Base-by-base conservation (phyloP, 2,329 filamentous ascomycete species). In the Verticillium klebahnii region DNA sequence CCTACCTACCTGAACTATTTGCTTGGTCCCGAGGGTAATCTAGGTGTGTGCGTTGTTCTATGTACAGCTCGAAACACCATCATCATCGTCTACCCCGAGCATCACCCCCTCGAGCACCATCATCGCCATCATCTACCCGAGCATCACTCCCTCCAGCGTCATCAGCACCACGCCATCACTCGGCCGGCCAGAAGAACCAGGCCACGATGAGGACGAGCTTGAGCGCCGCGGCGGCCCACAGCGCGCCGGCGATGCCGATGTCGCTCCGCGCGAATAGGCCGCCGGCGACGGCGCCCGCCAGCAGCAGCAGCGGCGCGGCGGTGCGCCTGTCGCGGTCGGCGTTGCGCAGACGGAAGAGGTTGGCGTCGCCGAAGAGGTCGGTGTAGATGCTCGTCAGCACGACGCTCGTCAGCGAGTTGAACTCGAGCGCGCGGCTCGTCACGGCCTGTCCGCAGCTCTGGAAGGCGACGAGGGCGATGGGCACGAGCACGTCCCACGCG, bases 361-460 rank as follows among this genome's bases (percentile, higher is more conserved):
- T 73, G 36, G 77, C 74, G 61, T 92, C 89, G 1, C 87, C 89
- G 67, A 92, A 92, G 23, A 94, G 70, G 71, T 94, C 91, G 70
- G 90, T 93, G 77, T 93, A 94, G 64, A 91, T 87, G 71, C 89
- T 92, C 1, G 91, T 94, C 63, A 95, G 75, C 3, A 93, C 91
- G 17, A 93, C 90, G 64, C 89, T 92, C 0, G 90, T 93, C 23
- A 94, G 76, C 2, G 87, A 85, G 62, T 86, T 87, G 70, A 88
- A 89, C 68, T 87, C 83, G 63, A 94, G 74, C 0, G 89, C 86
- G 3, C 90, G 78, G 68, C 88, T 91, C 0, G 85, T 85, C n/a
- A 93, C 87, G 1, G 90, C 90, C 72, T 94, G 91, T 0, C 90
- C 91, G 60, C 88, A 89, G 65, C 86, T 88, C 76, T 94, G 91